Base-by-base conservation (phyloP, 73 alveolate species). In the Paraurostyla sp. region DNA sequence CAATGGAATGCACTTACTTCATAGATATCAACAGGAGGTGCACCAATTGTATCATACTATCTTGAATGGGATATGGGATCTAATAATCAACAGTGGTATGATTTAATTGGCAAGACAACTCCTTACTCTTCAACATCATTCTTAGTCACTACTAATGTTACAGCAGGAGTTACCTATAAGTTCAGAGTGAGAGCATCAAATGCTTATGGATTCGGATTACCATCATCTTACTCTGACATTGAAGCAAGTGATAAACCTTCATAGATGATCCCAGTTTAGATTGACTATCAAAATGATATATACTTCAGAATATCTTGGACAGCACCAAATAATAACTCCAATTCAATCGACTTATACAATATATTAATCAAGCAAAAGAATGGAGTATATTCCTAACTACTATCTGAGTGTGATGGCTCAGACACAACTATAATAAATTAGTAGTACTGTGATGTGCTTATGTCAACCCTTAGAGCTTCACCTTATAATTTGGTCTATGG, bases 1-100 rank as follows among this genome's bases (percentile, higher is more conserved):
- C 56, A 29, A 18, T 81, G 91, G 92, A 51, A 63, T 29, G 82
- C 92, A 20, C 56, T 91, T 9, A 45, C 85, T 9, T 16, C 80
- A 18, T 0, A 3, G 0, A 57, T 41, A 41, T 29, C 33, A 15
- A 54, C 60, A 13, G 90, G 94, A 29, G 94, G 86, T 2, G 51
- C 91, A 9, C 68, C 90, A 3, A 57, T 88, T 25, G 45, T 38
- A 0, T 76, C 94, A 1, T 88, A 88, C 58, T 46, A 56, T 25
- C 73, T 88, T 16, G 36, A 88, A 76, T 88, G 94, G 94, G 94
- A 88, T 45, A 52, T 76, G 33, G 91, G 91, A 0, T 22, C 90
- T 23, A 33, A 41, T 38, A 51, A 65, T n/a, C 38, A 13, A 0
- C 22, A 59, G 1, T 85, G 92, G 92, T 50, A 30, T 60, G 92